These are phyloP conservation scores for Coelastrella sp. DNA, from an alignment of 139 green algal species.

Conservation along the genomic window DNA sequence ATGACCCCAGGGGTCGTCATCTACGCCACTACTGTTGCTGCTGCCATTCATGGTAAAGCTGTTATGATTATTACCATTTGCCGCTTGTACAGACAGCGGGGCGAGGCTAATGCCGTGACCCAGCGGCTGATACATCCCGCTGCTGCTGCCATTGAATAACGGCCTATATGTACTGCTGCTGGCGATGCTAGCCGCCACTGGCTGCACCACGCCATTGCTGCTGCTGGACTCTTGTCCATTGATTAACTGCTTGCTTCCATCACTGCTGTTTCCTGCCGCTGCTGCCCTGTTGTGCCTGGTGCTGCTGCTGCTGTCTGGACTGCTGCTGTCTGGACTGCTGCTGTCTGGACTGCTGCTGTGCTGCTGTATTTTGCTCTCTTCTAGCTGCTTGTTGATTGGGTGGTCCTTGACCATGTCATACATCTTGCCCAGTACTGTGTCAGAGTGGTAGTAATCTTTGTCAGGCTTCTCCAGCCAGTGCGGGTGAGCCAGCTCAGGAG, in stretches of 20 bases:
- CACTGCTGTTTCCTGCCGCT: too few species aligned
- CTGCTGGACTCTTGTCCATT: background rate
- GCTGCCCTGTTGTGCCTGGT: background rate
- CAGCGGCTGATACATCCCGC: too few species aligned
- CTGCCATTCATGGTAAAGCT: background rate
- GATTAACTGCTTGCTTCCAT: too few species aligned
- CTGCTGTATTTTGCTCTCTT: background rate
- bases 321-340: too few species aligned
- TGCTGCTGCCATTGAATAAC: background rate
- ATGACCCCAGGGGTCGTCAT: background rate
- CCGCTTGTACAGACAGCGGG: too few species aligned
- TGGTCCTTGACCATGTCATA: slow-evolving; percentile 32
- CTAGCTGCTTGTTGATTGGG: slow-evolving; percentile 16
- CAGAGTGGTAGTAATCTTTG: slow-evolving; percentile 9
- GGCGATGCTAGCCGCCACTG: background rate
- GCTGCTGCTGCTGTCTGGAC: too few species aligned
- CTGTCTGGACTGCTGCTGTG: background rate
- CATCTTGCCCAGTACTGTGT: slow-evolving; percentile 26
- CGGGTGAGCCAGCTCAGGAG: background rate
- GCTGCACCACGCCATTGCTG: background rate
- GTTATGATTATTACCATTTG: too few species aligned
- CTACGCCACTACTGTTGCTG: background rate
- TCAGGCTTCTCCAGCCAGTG: slow-evolving; percentile 30
- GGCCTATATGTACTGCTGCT: background rate
- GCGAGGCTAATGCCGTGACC: too few species aligned